Conservation (phyloP, 345 rosid species). For the Nasturtium officinale region DNA sequence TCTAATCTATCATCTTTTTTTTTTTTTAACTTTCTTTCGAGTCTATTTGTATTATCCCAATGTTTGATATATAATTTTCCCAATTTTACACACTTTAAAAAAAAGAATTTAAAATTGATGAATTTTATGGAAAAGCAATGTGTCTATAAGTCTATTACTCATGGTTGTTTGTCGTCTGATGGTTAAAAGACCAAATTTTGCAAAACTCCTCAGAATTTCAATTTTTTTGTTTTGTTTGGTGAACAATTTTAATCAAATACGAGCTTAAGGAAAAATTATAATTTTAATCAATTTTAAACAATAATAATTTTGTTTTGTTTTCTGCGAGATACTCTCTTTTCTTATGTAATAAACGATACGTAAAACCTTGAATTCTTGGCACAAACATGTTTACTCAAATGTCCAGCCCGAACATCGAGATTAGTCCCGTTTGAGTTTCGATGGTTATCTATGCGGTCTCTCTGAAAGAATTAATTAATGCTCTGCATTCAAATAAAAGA, state of each 20-base stretch:
- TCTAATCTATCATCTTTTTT: neutral
- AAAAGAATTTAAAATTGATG: no score
- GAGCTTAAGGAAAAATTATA: neutral
- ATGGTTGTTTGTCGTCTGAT: neutral
- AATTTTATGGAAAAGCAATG: neutral
- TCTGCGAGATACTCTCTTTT: neutral
- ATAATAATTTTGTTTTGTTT: no score
- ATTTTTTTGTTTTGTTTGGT: neutral
- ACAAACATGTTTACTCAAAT: conserved; percentile 34
- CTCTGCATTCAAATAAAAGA: neutral
- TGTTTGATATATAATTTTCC: neutral
- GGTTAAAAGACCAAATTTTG: neutral
- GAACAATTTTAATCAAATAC: neutral
- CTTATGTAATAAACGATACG: conserved; percentile 26
- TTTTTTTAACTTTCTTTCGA: conserved; percentile 2
- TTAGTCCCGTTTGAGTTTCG: neutral
- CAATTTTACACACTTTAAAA: neutral
- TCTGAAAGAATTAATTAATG: neutral
- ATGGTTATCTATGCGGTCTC: neutral
- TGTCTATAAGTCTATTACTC: neutral
- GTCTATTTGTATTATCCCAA: neutral
- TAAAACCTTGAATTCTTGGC: conserved; percentile 9
- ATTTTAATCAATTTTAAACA: no score
- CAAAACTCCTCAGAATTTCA: neutral
- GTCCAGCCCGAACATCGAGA: conserved; percentile 14